These are phyloP conservation scores for Penicillium freii DNA, from an alignment of 2,329 filamentous ascomycete species.

Conservation along the genomic window DNA sequence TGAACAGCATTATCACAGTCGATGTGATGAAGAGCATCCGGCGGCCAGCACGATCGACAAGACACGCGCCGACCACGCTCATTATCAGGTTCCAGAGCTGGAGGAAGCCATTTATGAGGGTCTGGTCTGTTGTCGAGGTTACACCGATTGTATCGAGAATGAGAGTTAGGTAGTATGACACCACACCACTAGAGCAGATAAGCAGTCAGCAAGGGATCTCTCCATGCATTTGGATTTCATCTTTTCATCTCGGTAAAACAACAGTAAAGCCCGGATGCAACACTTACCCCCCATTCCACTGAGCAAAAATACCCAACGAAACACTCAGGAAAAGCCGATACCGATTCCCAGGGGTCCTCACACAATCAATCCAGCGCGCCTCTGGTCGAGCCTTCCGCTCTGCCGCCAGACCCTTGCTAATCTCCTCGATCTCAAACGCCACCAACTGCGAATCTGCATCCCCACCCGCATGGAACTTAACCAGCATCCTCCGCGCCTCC, in stretches of 20 bases:
- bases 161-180: slow-evolving; percentile 14
- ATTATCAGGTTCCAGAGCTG: slow-evolving; percentile 21
- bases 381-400: not conserved
- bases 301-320: slow-evolving; percentile 11
- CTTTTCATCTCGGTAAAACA: not conserved
- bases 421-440: slow-evolving; percentile 14
- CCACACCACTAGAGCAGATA: slow-evolving; percentile 5
- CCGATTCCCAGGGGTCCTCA: slow-evolving; percentile 15
- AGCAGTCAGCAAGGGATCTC: not conserved
- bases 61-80: slow-evolving; percentile 9
- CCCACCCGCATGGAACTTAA: slow-evolving; percentile 13
- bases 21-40: slow-evolving; percentile 14
- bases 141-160: slow-evolving; percentile 14
- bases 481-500: slow-evolving; percentile 7
- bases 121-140: slow-evolving; percentile 13
- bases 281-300: slow-evolving; percentile 13
- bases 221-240: not conserved
- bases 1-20: slow-evolving; percentile 16
- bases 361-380: slow-evolving; percentile 4
- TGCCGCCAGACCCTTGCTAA: not conserved
- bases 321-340: slow-evolving; percentile 13
- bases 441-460: slow-evolving; percentile 9
- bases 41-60: slow-evolving; percentile 14
- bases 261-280: not conserved
- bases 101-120: slow-evolving; percentile 15